Evolutionary conservation across 345 rosid species (phyloP).

Genomic region (Rhodamnia rubescens): DNA sequence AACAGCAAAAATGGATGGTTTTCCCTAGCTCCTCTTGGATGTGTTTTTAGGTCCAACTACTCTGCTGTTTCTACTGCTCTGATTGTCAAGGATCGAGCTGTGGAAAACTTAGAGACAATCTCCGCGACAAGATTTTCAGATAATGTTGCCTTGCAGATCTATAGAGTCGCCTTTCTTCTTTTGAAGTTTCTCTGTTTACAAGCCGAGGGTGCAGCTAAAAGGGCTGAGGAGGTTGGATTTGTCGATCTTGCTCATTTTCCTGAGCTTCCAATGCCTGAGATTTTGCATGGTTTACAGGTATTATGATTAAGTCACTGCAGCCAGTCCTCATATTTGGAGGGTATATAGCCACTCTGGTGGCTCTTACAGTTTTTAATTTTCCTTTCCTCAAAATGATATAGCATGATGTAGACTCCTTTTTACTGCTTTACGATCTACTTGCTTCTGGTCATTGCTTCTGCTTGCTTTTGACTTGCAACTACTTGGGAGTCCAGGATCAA

Average conservation of each 20-base stretch:
- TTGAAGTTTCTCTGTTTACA: constrained; percentile 77
- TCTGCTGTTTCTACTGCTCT: constrained; percentile 36
- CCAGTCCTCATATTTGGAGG: background rate
- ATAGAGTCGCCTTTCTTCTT: constrained; percentile 60
- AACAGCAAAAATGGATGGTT: constrained; percentile 82
- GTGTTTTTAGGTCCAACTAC: constrained; percentile 28
- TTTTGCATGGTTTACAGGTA: constrained; percentile 88
- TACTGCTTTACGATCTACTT: background rate
- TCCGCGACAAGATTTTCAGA: constrained; percentile 66
- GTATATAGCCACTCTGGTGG: background rate
- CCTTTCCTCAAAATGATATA: background rate
- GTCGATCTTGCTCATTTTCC: constrained; percentile 82
- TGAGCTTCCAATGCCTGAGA: constrained; percentile 95
- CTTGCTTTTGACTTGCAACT: background rate
- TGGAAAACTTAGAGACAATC: constrained; percentile 19
- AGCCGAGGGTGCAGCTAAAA: constrained; percentile 69
- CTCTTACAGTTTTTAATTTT: background rate
- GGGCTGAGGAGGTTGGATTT: constrained; percentile 82
- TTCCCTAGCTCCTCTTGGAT: constrained; percentile 59
- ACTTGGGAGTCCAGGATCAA: constrained; percentile 57
- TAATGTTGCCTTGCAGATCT: constrained; percentile 67
- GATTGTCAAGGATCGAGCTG: constrained; percentile 33
- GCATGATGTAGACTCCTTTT: background rate
- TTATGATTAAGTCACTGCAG: background rate
- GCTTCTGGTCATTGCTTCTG: background rate